phyloP scores from a whole-genome alignment of 129 eudicot species.

The carrot (Daucus carota) region DH1_v3.0 NC_030381.2:28687501-28688000 shows the following conservation, averaged over 20 bases:
- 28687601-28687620: background rate
- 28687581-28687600: too few species aligned
- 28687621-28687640: background rate
- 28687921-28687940: too few species aligned
- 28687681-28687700: conserved; percentile 24
- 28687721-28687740: too few species aligned
- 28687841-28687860: conserved; percentile 77
- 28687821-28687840: conserved; percentile 50
- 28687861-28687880: conserved; percentile 75
- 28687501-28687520: background rate
- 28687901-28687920: background rate
- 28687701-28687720: too few species aligned
- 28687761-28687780: conserved; percentile 67
- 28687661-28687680: too few species aligned
- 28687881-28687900: conserved; percentile 22
- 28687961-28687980: background rate
- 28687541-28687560: background rate
- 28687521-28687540: background rate
- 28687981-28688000: background rate
- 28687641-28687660: background rate
- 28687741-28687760: too few species aligned
- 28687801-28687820: conserved; percentile 73
- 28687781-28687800: conserved; percentile 61
- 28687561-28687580: too few species aligned
- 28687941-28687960: background rate